Percentiles rank a stretch among this genome's conserved stretches.
Conservation (phyloP, 306 rosid species). For the Cotoneaster glaucophyllus region DNA sequence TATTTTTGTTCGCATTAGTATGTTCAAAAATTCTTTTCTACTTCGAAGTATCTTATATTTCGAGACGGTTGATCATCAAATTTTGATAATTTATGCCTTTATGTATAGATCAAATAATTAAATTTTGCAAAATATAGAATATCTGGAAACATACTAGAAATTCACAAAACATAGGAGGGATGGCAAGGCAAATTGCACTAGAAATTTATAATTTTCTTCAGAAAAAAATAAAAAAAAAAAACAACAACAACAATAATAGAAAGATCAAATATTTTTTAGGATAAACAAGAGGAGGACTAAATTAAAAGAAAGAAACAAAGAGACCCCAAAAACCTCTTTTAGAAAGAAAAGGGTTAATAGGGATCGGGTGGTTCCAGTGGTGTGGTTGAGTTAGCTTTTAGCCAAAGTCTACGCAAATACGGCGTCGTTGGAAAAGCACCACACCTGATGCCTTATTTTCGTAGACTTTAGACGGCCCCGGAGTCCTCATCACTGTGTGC, state of each 20-base stretch:
- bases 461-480: slow-evolving; percentile 34
- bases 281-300: background rate
- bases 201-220: background rate
- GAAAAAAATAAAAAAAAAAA: background rate
- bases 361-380: background rate
- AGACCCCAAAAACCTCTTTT: background rate
- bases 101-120: no score
- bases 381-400: slow-evolving; percentile 20
- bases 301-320: background rate
- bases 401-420: slow-evolving; percentile 54
- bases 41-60: no score
- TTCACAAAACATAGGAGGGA: background rate
- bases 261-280: background rate
- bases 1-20: no score
- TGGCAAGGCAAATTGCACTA: background rate
- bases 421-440: slow-evolving; percentile 41
- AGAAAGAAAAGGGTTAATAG: background rate
- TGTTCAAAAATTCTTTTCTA: no score
- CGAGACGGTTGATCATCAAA: no score
- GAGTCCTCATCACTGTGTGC: background rate
- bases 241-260: no score
- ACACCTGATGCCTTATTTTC: slow-evolving; percentile 34
- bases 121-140: no score
- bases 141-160: background rate
- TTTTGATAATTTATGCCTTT: no score